Evolutionary conservation across 73 alveolate genomes (phyloP), one percentile per base, ranked within the genome.

Genomic region (Stentor coeruleus): DNA sequence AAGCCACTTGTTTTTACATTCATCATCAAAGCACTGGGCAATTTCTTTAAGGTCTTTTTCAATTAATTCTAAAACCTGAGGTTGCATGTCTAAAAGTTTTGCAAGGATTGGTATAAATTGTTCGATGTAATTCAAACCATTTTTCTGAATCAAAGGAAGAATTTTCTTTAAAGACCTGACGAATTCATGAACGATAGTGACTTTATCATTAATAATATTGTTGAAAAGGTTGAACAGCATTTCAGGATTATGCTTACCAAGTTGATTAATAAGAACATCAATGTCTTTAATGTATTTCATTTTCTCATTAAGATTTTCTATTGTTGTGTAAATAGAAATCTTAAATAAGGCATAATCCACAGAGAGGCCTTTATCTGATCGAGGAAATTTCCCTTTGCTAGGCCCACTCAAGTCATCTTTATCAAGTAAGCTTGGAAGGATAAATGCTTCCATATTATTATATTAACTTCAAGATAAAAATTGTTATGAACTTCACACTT

Each of bases 361-460:
- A 6, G 66, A 6, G 66, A 49, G 20, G 6, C 28, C 6, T 20
- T 20, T 49, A 11, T 20, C 66, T 11, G 66, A 11, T 49, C 66
- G 6, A 11, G 66, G 66, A 49, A 49, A 49, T 6, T 49, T 49
- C 20, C 66, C 66, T 20, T 49, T 49, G 66, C 66, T 49, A 49
- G 66, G 66, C 20, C 66, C 66, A 49, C 20, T 49, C 28, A 49
- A 11, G 20, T 49, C 66, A 49, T 49, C 66, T 49, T 49, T 49
- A 20, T 66, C 81, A 33, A 66, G 66, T 49, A 49, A 49, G 20
- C 66, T 49, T 20, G 66, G 66, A 6, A 49, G 20, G 74, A 74
- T 74, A 3, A 3, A 31, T 1, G 3, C 38, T 55, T 58, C 66
- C 66, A 49, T 49, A 49, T 49, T 58, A 38, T 11, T 38, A 6